These are phyloP conservation scores for Leucogyrophana mollusca DNA, from an alignment of 768 basidiomycete species.

Conservation along the genomic window DNA sequence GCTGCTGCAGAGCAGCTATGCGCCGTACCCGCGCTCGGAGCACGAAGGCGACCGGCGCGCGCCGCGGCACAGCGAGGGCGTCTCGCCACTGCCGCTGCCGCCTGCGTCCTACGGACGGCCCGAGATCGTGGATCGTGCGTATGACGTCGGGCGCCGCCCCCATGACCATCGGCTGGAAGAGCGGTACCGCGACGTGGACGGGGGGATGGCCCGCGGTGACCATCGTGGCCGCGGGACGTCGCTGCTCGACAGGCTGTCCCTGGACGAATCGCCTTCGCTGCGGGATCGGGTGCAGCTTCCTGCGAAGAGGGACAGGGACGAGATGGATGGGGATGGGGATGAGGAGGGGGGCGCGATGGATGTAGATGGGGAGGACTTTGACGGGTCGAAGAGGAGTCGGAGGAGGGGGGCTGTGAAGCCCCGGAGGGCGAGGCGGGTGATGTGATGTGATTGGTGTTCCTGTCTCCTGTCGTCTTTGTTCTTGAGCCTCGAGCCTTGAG, in stretches of 20 bases:
- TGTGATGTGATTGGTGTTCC: background rate
- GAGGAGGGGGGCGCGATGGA: constrained; percentile 7
- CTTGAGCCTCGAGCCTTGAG: background rate
- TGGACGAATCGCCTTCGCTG: constrained; percentile 28
- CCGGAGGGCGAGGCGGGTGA: constrained; percentile 20
- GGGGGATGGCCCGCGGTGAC: constrained; percentile 1
- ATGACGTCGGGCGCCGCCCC: constrained; percentile 2
- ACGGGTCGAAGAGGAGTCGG: constrained; percentile 21
- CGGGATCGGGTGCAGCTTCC: constrained; percentile 38
- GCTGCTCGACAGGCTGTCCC: constrained; percentile 36
- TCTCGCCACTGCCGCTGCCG: no score
- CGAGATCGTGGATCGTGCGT: background rate
- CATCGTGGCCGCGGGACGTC: constrained; percentile 29
- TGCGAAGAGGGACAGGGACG: constrained; percentile 30
- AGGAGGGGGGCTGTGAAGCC: constrained; percentile 14
- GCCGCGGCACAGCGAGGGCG: constrained; percentile 10
- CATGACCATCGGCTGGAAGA: constrained; percentile 8
- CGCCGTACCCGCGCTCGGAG: constrained; percentile 24
- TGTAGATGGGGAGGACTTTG: constrained; percentile 16
- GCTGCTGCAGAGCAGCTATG: constrained; percentile 23
- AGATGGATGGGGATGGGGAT: constrained; percentile 17
- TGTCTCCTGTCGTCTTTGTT: background rate
- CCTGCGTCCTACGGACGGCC: background rate
- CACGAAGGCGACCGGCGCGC: constrained; percentile 12
- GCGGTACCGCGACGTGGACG: background rate